phyloP scores from a whole-genome alignment of 139 green algal species.

The Axilococcus clingmanii region DNA sequence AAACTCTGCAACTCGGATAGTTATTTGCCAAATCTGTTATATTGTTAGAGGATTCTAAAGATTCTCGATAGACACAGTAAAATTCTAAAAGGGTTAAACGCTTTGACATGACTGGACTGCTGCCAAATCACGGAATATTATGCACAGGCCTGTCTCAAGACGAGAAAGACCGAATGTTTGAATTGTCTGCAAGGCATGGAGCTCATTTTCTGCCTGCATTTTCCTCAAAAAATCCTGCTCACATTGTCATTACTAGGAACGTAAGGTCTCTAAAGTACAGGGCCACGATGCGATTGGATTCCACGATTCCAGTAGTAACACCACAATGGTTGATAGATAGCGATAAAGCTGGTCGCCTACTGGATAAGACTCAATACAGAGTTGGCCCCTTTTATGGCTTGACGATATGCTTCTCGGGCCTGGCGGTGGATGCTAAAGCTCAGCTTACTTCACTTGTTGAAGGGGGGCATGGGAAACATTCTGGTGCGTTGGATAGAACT shows the following conservation, averaged over 20 bases:
- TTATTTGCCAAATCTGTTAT: too few species aligned
- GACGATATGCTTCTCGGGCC: slow-evolving; percentile 23
- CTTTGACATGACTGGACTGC: too few species aligned
- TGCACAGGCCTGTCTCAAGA: slow-evolving; percentile 8
- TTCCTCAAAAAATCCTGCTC: slow-evolving; percentile 7
- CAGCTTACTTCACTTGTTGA: slow-evolving; percentile 4
- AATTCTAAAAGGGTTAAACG: too few species aligned
- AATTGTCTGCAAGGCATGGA: background rate
- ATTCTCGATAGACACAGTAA: too few species aligned
- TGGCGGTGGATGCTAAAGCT: slow-evolving; percentile 3
- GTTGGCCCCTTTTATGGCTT: slow-evolving; percentile 15
- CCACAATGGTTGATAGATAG: slow-evolving; percentile 21
- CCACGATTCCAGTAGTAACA: slow-evolving; percentile 12
- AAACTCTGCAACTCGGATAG: too few species aligned
- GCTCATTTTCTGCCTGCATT: slow-evolving; percentile 1
- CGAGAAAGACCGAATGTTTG: slow-evolving; percentile 12
- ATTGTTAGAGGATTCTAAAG: too few species aligned
- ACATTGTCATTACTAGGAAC: slow-evolving; percentile 21
- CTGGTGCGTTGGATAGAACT: slow-evolving; percentile 4
- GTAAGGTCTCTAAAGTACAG: slow-evolving; percentile 18
- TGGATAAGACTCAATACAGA: slow-evolving; percentile 6
- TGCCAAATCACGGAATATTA: slow-evolving; percentile 8
- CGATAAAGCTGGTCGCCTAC: background rate
- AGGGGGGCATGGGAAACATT: slow-evolving; percentile 14
- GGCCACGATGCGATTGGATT: slow-evolving; percentile 1